A percentile compares a stretch with the other conserved stretches of the same genome.
Conservation (phyloP, 192 early-diverging fungal genomes). For the Podochytrium sp. region DNA sequence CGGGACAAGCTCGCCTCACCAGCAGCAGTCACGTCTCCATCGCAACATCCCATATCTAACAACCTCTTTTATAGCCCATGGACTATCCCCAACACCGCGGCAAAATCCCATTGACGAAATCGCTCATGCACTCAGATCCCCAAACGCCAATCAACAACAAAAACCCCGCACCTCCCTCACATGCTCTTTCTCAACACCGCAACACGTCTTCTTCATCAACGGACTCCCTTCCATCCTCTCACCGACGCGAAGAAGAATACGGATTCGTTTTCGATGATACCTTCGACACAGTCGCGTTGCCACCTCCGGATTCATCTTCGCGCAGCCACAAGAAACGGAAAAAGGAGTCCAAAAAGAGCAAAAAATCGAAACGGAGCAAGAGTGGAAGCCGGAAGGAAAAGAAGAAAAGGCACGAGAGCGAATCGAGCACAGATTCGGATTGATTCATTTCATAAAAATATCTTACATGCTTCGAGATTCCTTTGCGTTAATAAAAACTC, state of each 20-base stretch:
- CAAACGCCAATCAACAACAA: background rate
- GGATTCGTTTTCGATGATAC: conserved; percentile 26
- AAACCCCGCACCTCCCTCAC: conserved; percentile 1
- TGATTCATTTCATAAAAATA: too few species aligned
- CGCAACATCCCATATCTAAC: background rate
- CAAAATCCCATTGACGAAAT: conserved; percentile 1
- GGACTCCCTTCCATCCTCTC: background rate
- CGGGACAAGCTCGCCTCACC: too few species aligned
- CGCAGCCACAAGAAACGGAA: background rate
- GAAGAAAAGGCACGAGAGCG: conserved; percentile 14
- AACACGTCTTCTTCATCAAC: background rate
- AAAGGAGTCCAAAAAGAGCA: conserved; percentile 3
- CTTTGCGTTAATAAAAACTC: too few species aligned
- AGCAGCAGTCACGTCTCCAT: too few species aligned
- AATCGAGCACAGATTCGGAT: too few species aligned
- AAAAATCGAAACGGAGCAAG: conserved; percentile 10
- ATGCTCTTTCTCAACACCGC: background rate
- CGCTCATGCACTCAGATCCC: background rate
- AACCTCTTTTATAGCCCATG: background rate
- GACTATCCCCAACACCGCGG: background rate
- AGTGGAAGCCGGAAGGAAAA: background rate
- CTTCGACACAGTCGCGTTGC: conserved; percentile 9
- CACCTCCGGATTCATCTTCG: background rate
- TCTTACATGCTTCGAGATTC: too few species aligned
- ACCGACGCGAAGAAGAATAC: background rate